phyloP scores from a whole-genome alignment of 495 filamentous ascomycete species.

The Talaromyces nanjingensis region DNA sequence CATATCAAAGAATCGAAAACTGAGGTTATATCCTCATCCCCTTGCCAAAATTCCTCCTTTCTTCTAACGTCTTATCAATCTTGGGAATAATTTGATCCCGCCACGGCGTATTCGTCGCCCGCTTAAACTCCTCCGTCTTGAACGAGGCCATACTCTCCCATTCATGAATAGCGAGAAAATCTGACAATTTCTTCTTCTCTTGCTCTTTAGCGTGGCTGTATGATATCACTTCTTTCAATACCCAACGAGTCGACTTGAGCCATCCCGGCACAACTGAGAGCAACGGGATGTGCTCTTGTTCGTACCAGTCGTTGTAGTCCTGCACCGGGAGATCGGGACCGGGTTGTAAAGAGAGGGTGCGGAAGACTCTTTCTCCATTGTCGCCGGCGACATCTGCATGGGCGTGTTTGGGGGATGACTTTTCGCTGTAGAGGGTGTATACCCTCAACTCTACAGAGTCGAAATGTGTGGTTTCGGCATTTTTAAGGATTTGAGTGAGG shows the following conservation, averaged over 20 bases:
- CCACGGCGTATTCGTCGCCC: background rate
- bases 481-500: too few species aligned
- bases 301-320: background rate
- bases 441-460: background rate
- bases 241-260: background rate
- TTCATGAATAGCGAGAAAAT: background rate
- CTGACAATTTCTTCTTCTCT: background rate
- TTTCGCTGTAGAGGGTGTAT: background rate
- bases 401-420: background rate
- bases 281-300: background rate
- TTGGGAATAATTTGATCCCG: background rate
- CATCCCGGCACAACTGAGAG: background rate
- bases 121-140: background rate
- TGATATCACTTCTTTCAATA: background rate
- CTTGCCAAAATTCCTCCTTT: background rate
- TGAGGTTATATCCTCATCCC: background rate
- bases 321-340: background rate
- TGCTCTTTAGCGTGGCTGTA: background rate
- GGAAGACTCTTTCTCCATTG: background rate
- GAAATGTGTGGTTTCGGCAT: too few species aligned
- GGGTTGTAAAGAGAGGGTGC: background rate
- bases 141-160: background rate
- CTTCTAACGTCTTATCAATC: background rate
- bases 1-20: too few species aligned
- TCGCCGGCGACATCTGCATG: too few species aligned